phyloP scores from a whole-genome alignment of 306 rosid genomes.

The Crataegus laevigata region DNA sequence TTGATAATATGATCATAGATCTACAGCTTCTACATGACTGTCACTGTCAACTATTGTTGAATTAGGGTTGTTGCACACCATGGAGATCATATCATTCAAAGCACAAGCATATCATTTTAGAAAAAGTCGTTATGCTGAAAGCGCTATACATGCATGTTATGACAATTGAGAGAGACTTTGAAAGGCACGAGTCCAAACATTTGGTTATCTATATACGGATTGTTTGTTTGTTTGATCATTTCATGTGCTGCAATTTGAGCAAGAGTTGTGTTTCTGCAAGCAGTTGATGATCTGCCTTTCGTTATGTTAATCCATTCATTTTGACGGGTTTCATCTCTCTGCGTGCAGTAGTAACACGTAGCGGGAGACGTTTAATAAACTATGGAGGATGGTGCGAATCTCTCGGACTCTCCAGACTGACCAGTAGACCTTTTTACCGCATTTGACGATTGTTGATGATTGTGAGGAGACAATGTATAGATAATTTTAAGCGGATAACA shows the following conservation, averaged over 20 bases:
- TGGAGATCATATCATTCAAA: not conserved
- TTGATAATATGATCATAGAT: not conserved
- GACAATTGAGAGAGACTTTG: not conserved
- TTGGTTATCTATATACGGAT: too few relatives aligned
- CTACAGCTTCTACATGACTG: too few relatives aligned
- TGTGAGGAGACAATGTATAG: not conserved
- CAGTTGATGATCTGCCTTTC: not conserved
- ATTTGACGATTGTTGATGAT: not conserved
- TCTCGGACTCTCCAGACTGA: not conserved
- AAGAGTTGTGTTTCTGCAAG: not conserved
- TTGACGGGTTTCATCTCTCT: not conserved
- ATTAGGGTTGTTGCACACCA: not conserved
- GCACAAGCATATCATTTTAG: not conserved
- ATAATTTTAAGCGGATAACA: not conserved
- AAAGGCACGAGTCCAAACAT: too few relatives aligned
- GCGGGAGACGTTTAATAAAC: not conserved
- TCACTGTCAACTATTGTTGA: not conserved
- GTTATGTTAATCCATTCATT: not conserved
- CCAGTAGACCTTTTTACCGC: not conserved
- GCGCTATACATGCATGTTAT: not conserved
- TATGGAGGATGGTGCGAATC: not conserved
- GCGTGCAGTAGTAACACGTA: constrained; percentile 6
- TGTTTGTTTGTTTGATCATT: not conserved
- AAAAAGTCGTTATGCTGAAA: not conserved
- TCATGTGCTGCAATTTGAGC: not conserved